Evolutionary conservation across 2,329 filamentous ascomycete genomes (phyloP).

Genomic region (Myriosclerotinia scirpicola): DNA sequence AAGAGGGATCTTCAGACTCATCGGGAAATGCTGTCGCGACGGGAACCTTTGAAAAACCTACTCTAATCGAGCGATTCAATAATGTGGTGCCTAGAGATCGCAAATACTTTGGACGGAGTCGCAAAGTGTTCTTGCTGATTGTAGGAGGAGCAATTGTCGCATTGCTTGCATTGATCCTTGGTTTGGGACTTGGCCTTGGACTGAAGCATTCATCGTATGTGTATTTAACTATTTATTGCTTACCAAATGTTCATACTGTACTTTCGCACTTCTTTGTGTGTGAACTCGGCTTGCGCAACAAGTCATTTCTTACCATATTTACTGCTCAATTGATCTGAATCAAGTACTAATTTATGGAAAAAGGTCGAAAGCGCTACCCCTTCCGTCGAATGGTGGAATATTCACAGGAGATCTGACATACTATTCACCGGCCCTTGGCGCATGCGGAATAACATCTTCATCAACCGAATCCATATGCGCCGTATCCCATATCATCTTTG

Average conservation of each 20-base stretch:
- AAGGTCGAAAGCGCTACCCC: conserved; percentile 47
- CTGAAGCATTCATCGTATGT: conserved; percentile 29
- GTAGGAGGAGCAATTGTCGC: conserved; percentile 23
- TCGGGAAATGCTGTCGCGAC: neutral
- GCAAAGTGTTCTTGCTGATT: conserved; percentile 26
- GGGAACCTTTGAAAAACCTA: neutral
- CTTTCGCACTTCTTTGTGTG: neutral
- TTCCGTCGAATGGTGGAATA: conserved; percentile 51
- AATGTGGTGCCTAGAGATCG: conserved; percentile 22
- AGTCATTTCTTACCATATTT: conserved; percentile 10
- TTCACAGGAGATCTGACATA: conserved; percentile 68
- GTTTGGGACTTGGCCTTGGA: conserved; percentile 41
- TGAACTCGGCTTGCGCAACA: neutral
- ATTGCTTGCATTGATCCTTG: conserved; percentile 41
- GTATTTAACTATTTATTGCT: conserved; percentile 26
- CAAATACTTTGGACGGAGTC: conserved; percentile 29
- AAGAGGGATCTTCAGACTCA: conserved; percentile 17
- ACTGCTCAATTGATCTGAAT: conserved; percentile 1
- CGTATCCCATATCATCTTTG: conserved; percentile 66
- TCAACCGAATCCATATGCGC: conserved; percentile 62
- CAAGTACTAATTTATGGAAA: conserved; percentile 5
- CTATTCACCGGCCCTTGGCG: conserved; percentile 64
- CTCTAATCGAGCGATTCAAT: conserved; percentile 8
- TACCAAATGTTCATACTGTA: conserved; percentile 24
- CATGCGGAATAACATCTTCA: conserved; percentile 62